Evolutionary conservation across 768 basidiomycete species (phyloP).

Genomic region (Amanita inopinata): DNA sequence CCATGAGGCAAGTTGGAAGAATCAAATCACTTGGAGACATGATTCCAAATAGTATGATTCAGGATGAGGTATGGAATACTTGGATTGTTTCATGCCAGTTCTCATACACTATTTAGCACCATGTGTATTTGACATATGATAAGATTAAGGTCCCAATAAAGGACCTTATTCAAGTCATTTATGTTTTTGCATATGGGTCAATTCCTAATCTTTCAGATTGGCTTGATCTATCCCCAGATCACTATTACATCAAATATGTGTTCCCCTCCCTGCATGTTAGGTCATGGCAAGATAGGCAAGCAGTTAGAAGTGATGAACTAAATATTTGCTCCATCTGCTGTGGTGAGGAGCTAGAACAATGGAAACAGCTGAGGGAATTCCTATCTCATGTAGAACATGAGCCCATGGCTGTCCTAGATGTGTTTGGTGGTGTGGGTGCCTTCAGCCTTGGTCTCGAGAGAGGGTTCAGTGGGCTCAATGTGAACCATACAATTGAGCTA

Average conservation of each 20-base stretch:
- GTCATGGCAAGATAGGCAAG: slow-evolving; percentile 27
- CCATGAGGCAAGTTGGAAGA: slow-evolving; percentile 40
- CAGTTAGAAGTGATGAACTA: slow-evolving; percentile 25
- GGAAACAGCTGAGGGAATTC: slow-evolving; percentile 25
- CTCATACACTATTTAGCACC: slow-evolving; percentile 29
- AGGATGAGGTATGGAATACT: slow-evolving; percentile 43
- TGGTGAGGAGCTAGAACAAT: slow-evolving; percentile 20
- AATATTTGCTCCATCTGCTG: slow-evolving; percentile 39
- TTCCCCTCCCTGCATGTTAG: slow-evolving; percentile 33
- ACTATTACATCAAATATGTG: slow-evolving; percentile 47
- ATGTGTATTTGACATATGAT: slow-evolving; percentile 52
- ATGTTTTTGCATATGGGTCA: slow-evolving; percentile 29
- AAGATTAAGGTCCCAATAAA: slow-evolving; percentile 20
- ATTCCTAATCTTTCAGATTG: slow-evolving; percentile 28
- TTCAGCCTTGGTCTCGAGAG: slow-evolving; percentile 52
- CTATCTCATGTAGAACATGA: slow-evolving; percentile 16
- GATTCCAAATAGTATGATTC: slow-evolving; percentile 29
- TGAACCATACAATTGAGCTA: slow-evolving; percentile 64
- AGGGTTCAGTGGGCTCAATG: slow-evolving; percentile 39
- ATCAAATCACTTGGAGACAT: slow-evolving; percentile 27
- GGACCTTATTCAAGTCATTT: slow-evolving; percentile 38
- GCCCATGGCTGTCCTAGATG: slow-evolving; percentile 28
- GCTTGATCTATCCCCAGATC: slow-evolving; percentile 41
- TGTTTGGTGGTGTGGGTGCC: slow-evolving; percentile 50
- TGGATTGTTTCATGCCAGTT: not conserved